A percentile compares a stretch with the other conserved stretches of the same genome.
Conservation (phyloP, 2,329 filamentous ascomycete genomes). For the Pseudocercospora cruenta region DNA sequence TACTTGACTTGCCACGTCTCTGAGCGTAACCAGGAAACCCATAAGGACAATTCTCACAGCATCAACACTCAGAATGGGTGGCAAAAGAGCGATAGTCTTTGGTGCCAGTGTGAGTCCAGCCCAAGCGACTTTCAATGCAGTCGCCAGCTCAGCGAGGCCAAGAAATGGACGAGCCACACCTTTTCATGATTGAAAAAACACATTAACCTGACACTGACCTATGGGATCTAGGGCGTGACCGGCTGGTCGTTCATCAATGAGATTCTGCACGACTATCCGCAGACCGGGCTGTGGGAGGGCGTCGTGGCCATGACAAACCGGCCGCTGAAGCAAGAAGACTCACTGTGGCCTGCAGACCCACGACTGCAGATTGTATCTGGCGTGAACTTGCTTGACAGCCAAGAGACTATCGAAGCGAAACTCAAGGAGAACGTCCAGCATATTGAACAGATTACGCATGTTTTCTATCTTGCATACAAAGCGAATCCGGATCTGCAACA, state of each 20-base stretch:
- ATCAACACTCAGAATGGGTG: not conserved
- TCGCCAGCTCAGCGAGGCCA: not conserved
- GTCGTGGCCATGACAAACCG: slow-evolving; percentile 55
- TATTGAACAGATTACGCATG: slow-evolving; percentile 47
- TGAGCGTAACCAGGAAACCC: not conserved
- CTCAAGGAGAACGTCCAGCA: slow-evolving; percentile 41
- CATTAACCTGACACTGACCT: not conserved
- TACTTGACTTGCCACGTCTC: not conserved
- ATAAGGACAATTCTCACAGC: not conserved
- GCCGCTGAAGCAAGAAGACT: slow-evolving; percentile 41
- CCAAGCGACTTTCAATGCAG: not conserved
- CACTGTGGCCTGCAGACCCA: slow-evolving; percentile 46
- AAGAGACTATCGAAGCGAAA: slow-evolving; percentile 44
- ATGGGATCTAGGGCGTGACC: slow-evolving; percentile 45
- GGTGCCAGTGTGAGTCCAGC: slow-evolving; percentile 38
- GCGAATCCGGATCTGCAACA: slow-evolving; percentile 44
- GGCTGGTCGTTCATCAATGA: slow-evolving; percentile 56
- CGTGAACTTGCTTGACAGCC: slow-evolving; percentile 47
- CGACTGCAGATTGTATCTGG: slow-evolving; percentile 49
- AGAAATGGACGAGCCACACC: not conserved
- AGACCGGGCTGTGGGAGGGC: slow-evolving; percentile 47
- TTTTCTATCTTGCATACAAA: slow-evolving; percentile 51
- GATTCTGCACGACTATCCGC: slow-evolving; percentile 51
- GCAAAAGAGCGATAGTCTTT: slow-evolving; percentile 34
- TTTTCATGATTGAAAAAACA: not conserved